Conservation (phyloP, 805 yeast genomes). For the Kazachstania africana region DNA sequence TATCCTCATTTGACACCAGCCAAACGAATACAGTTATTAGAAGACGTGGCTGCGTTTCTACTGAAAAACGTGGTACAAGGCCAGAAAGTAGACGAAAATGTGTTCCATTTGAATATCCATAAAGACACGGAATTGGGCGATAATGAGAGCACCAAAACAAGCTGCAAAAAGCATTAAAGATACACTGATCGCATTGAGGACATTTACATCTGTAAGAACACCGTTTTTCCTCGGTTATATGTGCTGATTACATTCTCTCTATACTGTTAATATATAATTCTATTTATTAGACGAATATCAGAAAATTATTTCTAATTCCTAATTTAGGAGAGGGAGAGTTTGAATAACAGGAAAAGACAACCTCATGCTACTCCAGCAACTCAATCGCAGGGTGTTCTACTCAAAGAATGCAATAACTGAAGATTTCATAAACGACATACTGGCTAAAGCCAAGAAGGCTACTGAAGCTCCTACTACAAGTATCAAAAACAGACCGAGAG, state of each 20-base stretch:
- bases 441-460: slow-evolving; percentile 24
- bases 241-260: not conserved
- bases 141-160: slow-evolving; percentile 63
- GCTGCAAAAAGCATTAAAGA: too few species aligned
- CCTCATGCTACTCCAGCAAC: too few species aligned
- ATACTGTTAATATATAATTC: too few species aligned
- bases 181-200: too few species aligned
- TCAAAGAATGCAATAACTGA: too few species aligned
- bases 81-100: slow-evolving; percentile 24
- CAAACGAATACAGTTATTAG: slow-evolving; percentile 43
- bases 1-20: slow-evolving; percentile 30
- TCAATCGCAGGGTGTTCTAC: too few species aligned
- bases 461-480: slow-evolving; percentile 6
- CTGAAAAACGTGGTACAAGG: slow-evolving; percentile 84
- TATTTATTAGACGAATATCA: too few species aligned
- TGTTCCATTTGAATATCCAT: slow-evolving; percentile 52
- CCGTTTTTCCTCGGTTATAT: not conserved
- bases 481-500: slow-evolving; percentile 2
- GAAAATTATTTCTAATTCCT: too few species aligned
- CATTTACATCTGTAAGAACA: not conserved
- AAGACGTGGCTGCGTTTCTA: slow-evolving; percentile 62
- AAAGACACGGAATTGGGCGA: slow-evolving; percentile 81
- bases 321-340: too few species aligned
- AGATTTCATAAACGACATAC: slow-evolving; percentile 21
- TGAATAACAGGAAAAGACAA: too few species aligned